phyloP scores from a whole-genome alignment of 805 yeast genomes.

The Kodamaea nitidulidarum region DNA sequence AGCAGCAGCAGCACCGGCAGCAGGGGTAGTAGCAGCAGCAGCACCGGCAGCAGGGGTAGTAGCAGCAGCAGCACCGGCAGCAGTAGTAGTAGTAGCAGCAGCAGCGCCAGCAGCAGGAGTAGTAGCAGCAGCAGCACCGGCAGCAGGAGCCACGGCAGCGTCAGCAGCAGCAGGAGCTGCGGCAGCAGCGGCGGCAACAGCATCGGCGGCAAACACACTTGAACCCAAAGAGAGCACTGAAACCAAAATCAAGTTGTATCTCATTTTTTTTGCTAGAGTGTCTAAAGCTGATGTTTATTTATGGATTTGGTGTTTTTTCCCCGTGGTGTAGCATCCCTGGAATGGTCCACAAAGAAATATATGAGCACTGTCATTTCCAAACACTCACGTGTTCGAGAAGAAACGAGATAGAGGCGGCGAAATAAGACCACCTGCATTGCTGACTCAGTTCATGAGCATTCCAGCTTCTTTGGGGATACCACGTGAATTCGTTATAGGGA shows the following conservation, averaged over 20 bases:
- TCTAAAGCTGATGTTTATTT: too few species aligned
- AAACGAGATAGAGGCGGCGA: too few species aligned
- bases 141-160: slow-evolving; percentile 6
- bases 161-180: slow-evolving; percentile 13
- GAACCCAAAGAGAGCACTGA: slow-evolving; percentile 8
- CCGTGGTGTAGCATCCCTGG: not conserved
- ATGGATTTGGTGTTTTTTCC: not conserved
- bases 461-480: too few species aligned
- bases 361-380: too few species aligned
- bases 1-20: slow-evolving; percentile 16
- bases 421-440: too few species aligned
- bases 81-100: slow-evolving; percentile 17
- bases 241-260: slow-evolving; percentile 8
- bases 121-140: slow-evolving; percentile 10
- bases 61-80: slow-evolving; percentile 16
- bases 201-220: slow-evolving; percentile 12
- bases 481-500: too few species aligned
- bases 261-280: not conserved
- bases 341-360: too few species aligned
- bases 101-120: slow-evolving; percentile 17
- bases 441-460: too few species aligned
- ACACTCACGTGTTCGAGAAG: too few species aligned
- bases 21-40: slow-evolving; percentile 16
- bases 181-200: slow-evolving; percentile 12
- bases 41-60: slow-evolving; percentile 13